phyloP scores from a whole-genome alignment of 139 green algal genomes.

The Tetraselmis striata region DNA sequence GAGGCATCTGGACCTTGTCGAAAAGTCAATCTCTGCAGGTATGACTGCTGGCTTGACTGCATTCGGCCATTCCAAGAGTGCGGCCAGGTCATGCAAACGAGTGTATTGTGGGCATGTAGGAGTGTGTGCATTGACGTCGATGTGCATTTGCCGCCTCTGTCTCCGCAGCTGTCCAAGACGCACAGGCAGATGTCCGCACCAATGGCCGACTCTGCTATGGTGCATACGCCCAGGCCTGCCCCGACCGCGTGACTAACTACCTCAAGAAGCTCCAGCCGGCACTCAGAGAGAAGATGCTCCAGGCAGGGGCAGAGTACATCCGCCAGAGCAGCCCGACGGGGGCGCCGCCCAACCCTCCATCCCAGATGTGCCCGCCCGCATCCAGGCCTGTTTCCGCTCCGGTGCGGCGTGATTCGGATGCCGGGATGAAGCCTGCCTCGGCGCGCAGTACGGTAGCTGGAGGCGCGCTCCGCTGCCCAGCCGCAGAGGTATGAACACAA shows the following conservation, averaged over 20 bases:
- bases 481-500: background rate
- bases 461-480: background rate
- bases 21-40: constrained; percentile 29
- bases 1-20: constrained; percentile 34
- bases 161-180: constrained; percentile 34
- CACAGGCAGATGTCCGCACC: constrained; percentile 33
- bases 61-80: too few relatives aligned
- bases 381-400: background rate
- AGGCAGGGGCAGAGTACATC: background rate
- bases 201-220: constrained; percentile 34
- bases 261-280: constrained; percentile 33
- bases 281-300: constrained; percentile 42
- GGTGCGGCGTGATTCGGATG: background rate
- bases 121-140: too few relatives aligned
- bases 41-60: too few relatives aligned
- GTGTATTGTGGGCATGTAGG: too few relatives aligned
- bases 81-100: too few relatives aligned
- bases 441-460: background rate
- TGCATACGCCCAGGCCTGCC: constrained; percentile 32
- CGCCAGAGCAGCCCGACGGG: background rate
- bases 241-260: constrained; percentile 24
- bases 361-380: too few relatives aligned
- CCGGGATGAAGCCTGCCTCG: background rate
- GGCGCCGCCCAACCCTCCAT: too few relatives aligned
- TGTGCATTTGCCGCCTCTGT: too few relatives aligned